Evolutionary conservation across 768 basidiomycete genomes (phyloP).

Genomic region (Ephemerocybe angulata): DNA sequence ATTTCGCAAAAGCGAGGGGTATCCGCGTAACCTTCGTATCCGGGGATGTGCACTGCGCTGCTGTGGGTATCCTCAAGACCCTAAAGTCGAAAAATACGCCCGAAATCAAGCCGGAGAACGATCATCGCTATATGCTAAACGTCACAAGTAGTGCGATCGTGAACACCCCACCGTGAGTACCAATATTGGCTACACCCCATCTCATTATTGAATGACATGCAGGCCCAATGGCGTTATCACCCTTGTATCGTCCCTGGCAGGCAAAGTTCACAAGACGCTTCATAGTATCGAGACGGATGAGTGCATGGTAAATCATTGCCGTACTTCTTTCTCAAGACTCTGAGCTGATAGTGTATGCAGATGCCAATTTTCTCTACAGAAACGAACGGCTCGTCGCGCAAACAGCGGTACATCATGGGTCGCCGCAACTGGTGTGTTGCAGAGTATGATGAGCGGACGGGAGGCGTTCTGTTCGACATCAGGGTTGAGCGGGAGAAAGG

Average conservation of each 20-base stretch:
- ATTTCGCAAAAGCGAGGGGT: slow-evolving; percentile 56
- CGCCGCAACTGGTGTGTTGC: slow-evolving; percentile 84
- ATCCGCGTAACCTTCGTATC: slow-evolving; percentile 82
- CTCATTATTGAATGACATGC: slow-evolving; percentile 15
- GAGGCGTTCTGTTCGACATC: slow-evolving; percentile 77
- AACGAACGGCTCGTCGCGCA: slow-evolving; percentile 70
- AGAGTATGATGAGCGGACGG: slow-evolving; percentile 50
- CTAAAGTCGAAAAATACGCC: slow-evolving; percentile 46
- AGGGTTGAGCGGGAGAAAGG: slow-evolving; percentile 86
- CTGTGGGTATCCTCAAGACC: slow-evolving; percentile 76
- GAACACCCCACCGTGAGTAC: slow-evolving; percentile 78
- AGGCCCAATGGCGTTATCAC: slow-evolving; percentile 71
- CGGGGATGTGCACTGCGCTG: slow-evolving; percentile 93
- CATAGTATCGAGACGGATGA: slow-evolving; percentile 84
- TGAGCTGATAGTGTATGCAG: slow-evolving; percentile 30
- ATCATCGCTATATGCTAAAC: slow-evolving; percentile 90
- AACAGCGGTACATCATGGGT: slow-evolving; percentile 83
- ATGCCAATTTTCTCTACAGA: slow-evolving; percentile 74
- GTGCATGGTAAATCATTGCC: slow-evolving; percentile 77
- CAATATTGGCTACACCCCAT: no score
- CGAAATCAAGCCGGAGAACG: slow-evolving; percentile 50
- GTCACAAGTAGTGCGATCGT: slow-evolving; percentile 93
- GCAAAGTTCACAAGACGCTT: slow-evolving; percentile 82
- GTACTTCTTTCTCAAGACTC: slow-evolving; percentile 1
- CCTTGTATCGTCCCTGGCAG: slow-evolving; percentile 77